Conservation (phyloP, 768 basidiomycete genomes). For the Phanerochaete sordida region DNA sequence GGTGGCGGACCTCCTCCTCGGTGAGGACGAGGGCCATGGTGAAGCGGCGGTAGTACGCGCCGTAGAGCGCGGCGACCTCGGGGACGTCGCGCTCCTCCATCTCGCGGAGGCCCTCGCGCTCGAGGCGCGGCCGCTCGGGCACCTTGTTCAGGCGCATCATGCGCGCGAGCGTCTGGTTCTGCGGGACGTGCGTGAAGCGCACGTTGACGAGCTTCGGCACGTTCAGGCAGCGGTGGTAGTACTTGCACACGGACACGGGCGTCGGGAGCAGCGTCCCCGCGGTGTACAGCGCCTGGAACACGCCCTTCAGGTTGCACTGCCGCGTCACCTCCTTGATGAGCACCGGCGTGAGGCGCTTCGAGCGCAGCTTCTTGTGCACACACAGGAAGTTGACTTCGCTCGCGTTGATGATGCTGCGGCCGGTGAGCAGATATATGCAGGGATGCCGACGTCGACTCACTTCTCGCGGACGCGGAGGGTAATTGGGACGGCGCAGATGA, state of each 20-base stretch:
- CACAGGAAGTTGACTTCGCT: constrained; percentile 98
- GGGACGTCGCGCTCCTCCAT: constrained; percentile 80
- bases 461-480: constrained; percentile 78
- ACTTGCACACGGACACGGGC: constrained; percentile 73
- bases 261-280: constrained; percentile 93
- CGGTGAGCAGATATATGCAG: neutral
- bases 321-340: constrained; percentile 97
- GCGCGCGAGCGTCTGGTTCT: constrained; percentile 86
- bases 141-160: constrained; percentile 78
- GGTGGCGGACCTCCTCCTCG: constrained; percentile 79
- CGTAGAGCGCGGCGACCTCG: constrained; percentile 66
- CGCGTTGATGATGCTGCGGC: constrained; percentile 57
- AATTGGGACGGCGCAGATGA: constrained; percentile 92
- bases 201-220: constrained; percentile 89
- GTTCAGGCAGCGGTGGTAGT: constrained; percentile 90
- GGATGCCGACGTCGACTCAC: constrained; percentile 42
- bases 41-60: constrained; percentile 80
- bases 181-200: constrained; percentile 83
- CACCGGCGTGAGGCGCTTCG: constrained; percentile 92
- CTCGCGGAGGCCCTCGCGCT: constrained; percentile 68
- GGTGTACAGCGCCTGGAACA: constrained; percentile 98
- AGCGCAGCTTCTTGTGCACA: constrained; percentile 95
- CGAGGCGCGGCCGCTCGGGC: constrained; percentile 42
- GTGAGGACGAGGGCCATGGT: constrained; percentile 75
- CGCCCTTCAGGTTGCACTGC: constrained; percentile 80